phyloP scores from a whole-genome alignment of 768 basidiomycete species.

The Tulasnella sp. region DNA sequence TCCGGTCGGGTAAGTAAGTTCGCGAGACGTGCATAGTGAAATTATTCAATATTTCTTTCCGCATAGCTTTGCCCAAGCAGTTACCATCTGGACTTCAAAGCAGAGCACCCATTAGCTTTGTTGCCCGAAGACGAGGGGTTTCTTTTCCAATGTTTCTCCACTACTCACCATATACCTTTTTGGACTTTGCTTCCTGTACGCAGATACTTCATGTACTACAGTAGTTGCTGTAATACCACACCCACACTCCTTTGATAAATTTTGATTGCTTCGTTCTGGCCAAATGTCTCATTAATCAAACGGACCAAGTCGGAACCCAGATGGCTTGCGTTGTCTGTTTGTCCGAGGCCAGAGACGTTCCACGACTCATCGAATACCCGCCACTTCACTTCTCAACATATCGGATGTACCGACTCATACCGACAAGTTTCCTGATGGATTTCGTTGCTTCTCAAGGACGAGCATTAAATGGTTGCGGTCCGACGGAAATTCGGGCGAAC shows the following conservation, averaged over 20 bases:
- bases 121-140: neutral
- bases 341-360: neutral
- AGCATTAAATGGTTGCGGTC: neutral
- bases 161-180: too few relatives aligned
- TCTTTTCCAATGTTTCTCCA: neutral
- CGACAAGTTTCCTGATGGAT: neutral
- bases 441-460: neutral
- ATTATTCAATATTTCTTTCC: neutral
- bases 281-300: too few relatives aligned
- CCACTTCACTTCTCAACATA: neutral
- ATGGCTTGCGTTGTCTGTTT: neutral
- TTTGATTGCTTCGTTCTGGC: neutral
- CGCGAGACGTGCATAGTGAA: neutral
- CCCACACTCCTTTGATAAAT: neutral
- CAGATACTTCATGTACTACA: neutral
- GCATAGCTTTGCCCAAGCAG: neutral
- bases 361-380: neutral
- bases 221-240: neutral
- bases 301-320: neutral
- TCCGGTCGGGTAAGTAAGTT: slow-evolving; percentile 1
- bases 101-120: neutral
- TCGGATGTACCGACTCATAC: neutral
- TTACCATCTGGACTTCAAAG: slow-evolving; percentile 21
- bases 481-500: slow-evolving; percentile 3
- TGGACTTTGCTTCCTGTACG: too few relatives aligned